A percentile compares a stretch with the other conserved stretches of the same genome.
phyloP scores from a whole-genome alignment of 2,329 filamentous ascomycete species.

The Laburnicola sp. region DNA sequence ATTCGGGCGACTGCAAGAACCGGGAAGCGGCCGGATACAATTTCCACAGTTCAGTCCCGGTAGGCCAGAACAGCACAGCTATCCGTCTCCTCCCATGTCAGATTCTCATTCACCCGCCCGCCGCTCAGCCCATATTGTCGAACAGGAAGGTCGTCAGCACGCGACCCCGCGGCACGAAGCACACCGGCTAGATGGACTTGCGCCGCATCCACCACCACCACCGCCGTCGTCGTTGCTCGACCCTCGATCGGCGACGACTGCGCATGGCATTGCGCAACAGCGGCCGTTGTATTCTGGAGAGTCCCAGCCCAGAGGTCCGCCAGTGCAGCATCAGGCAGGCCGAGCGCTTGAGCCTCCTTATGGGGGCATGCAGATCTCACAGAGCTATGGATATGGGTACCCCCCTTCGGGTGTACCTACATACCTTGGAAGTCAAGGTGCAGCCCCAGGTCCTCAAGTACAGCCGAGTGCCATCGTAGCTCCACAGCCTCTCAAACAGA shows the following conservation, averaged over 20 bases:
- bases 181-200: slow-evolving; percentile 28
- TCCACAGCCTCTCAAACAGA: slow-evolving; percentile 34
- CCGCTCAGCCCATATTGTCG: slow-evolving; percentile 41
- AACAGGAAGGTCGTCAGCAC: slow-evolving; percentile 37
- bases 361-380: slow-evolving; percentile 24
- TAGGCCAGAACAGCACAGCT: slow-evolving; percentile 43
- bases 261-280: slow-evolving; percentile 26
- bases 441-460: slow-evolving; percentile 30
- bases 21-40: slow-evolving; percentile 41
- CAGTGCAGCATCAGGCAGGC: slow-evolving; percentile 31
- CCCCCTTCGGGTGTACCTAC: slow-evolving; percentile 25
- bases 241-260: slow-evolving; percentile 24
- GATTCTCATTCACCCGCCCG: slow-evolving; percentile 51
- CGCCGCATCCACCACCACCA: slow-evolving; percentile 32
- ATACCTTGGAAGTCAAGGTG: slow-evolving; percentile 32
- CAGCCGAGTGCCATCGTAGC: slow-evolving; percentile 39
- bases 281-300: slow-evolving; percentile 39
- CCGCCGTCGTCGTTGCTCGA: slow-evolving; percentile 30
- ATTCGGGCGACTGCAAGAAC: slow-evolving; percentile 43
- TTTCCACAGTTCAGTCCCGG: slow-evolving; percentile 42
- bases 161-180: slow-evolving; percentile 25
- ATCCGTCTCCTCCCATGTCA: slow-evolving; percentile 58
- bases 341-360: slow-evolving; percentile 33
- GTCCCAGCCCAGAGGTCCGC: slow-evolving; percentile 26
- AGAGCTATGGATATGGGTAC: slow-evolving; percentile 39